A percentile compares a stretch with the other conserved stretches of the same genome.
phyloP scores from a whole-genome alignment of 371 early-diverging fungal species.

The Zopfochytrium polystomum region DNA sequence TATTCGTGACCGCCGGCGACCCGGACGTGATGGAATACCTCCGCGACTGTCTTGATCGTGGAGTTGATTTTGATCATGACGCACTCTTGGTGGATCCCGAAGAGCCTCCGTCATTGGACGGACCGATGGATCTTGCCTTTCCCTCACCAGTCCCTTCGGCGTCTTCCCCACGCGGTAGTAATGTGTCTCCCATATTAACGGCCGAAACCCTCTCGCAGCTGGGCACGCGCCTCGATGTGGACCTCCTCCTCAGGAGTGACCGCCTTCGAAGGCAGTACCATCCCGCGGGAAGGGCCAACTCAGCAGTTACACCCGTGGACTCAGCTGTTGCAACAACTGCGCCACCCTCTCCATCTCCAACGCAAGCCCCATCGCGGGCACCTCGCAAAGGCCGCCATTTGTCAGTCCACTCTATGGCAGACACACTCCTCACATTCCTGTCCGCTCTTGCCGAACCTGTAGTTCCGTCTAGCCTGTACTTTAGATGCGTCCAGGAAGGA shows the following conservation, averaged over 20 bases:
- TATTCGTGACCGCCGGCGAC: constrained; percentile 54
- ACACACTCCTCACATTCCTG: constrained; percentile 68
- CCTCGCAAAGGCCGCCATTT: constrained; percentile 30
- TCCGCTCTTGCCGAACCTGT: constrained; percentile 74
- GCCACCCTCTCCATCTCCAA: no score
- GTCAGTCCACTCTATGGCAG: constrained; percentile 77
- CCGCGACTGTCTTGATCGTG: constrained; percentile 79
- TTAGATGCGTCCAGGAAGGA: constrained; percentile 62
- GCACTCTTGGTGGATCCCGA: constrained; percentile 36
- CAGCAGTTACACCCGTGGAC: no score
- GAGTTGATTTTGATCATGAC: constrained; percentile 64
- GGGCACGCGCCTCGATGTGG: constrained; percentile 27
- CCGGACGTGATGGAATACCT: constrained; percentile 62
- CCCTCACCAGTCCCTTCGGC: neutral
- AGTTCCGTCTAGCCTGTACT: constrained; percentile 59
- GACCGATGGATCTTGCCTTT: constrained; percentile 5
- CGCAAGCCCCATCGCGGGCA: constrained; percentile 23
- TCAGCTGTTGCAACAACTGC: no score
- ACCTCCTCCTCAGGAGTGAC: constrained; percentile 12
- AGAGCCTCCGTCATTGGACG: no score
- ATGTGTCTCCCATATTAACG: no score
- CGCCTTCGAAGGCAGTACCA: no score
- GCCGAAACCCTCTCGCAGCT: neutral
- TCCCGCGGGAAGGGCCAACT: no score
- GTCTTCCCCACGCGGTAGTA: no score